These are phyloP conservation scores for Phytophthora pisi DNA, from an alignment of 352 stramenopile genomes.

Conservation along the genomic window DNA sequence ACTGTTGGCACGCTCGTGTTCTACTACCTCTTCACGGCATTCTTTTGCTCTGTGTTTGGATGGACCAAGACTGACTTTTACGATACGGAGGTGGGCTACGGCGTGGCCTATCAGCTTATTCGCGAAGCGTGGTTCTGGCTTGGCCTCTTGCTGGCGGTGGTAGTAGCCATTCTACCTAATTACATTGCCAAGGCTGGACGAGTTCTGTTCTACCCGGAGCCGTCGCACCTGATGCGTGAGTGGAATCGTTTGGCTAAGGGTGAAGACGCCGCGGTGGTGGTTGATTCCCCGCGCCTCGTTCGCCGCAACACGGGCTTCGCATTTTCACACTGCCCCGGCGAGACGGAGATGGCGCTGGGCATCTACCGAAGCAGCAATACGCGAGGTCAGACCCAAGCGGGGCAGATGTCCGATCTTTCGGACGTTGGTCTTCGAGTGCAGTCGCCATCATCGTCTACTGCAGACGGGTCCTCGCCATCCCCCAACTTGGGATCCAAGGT, in stretches of 20 bases:
- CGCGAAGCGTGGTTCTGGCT: constrained; percentile 87
- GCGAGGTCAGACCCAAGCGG: constrained; percentile 16
- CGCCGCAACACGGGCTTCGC: constrained; percentile 88
- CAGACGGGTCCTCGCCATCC: constrained; percentile 60
- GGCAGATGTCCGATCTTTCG: constrained; percentile 42
- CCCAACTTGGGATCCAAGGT: constrained; percentile 21
- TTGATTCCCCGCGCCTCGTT: constrained; percentile 78
- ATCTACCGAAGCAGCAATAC: constrained; percentile 41
- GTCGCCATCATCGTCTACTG: constrained; percentile 60
- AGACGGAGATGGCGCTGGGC: constrained; percentile 74
- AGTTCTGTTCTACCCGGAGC: constrained; percentile 89
- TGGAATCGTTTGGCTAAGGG: constrained; percentile 89
- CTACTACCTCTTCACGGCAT: constrained; percentile 86
- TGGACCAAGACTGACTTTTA: constrained; percentile 82
- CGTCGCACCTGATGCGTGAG: constrained; percentile 89
- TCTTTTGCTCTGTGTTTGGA: constrained; percentile 82
- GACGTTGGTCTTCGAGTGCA: constrained; percentile 36
- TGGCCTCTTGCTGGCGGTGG: constrained; percentile 62
- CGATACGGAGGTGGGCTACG: constrained; percentile 77
- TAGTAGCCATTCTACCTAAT: constrained; percentile 76
- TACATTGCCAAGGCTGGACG: constrained; percentile 87
- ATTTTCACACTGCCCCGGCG: constrained; percentile 81
- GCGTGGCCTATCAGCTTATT: constrained; percentile 67
- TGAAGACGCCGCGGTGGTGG: constrained; percentile 57
- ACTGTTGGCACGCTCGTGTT: constrained; percentile 86